These are phyloP conservation scores for Pistacia atlantica DNA, from an alignment of 345 rosid species.

Conservation along the genomic window DNA sequence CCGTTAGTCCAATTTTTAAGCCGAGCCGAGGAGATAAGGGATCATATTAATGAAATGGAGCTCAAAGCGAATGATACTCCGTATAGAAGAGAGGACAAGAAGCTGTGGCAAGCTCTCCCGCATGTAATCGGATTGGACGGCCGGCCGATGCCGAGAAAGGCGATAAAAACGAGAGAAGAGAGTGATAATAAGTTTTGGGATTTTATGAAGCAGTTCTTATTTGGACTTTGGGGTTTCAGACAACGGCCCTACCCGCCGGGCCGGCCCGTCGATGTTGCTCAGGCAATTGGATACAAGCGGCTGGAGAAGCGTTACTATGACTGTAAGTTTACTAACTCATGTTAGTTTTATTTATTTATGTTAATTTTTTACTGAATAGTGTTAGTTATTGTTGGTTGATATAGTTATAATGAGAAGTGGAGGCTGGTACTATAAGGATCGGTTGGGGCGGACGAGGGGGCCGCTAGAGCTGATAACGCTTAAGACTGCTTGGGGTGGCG, in stretches of 20 bases:
- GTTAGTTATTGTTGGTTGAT: conserved; percentile 1
- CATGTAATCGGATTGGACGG: conserved; percentile 78
- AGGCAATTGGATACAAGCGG: conserved; percentile 85
- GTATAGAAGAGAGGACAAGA: conserved; percentile 65
- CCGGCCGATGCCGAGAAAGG: conserved; percentile 88
- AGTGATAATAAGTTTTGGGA: conserved; percentile 95
- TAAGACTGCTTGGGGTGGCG: conserved; percentile 91
- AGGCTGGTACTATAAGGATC: conserved; percentile 89
- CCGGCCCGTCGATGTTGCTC: conserved; percentile 84
- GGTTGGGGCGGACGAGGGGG: conserved; percentile 88
- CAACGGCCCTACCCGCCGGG: conserved; percentile 88
- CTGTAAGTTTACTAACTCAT: conserved; percentile 27
- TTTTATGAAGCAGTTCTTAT: conserved; percentile 75
- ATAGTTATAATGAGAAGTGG: conserved; percentile 84
- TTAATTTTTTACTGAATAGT: not conserved
- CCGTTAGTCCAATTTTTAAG: conserved; percentile 71
- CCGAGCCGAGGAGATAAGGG: conserved; percentile 65
- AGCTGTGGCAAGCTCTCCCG: conserved; percentile 72
- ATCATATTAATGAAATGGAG: conserved; percentile 61
- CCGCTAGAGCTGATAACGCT: conserved; percentile 86
- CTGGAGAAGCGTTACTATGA: conserved; percentile 89
- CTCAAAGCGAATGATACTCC: conserved; percentile 58
- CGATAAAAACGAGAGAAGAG: conserved; percentile 65
- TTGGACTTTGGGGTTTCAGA: conserved; percentile 91
- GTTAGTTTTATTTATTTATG: not conserved